Base-by-base conservation (phyloP, 306 rosid genomes). In the Mucuna pruriens region DNA sequence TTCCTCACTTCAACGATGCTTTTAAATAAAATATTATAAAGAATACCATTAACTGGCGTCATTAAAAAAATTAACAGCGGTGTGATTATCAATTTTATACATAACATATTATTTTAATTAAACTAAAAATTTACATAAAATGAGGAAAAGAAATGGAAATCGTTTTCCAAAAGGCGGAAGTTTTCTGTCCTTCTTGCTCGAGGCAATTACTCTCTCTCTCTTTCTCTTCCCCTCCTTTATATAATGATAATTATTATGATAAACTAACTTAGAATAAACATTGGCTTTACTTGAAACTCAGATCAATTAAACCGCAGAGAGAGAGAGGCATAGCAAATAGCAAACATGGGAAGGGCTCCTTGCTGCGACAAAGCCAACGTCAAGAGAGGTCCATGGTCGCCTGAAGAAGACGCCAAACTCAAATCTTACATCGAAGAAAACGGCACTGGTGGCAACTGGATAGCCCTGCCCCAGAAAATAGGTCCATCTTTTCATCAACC, bases 281-380 rank as follows among this genome's bases (percentile, higher is more conserved):
- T 49, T 71, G 61, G 75, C 75, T 70, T 61, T 70, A 69, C 71
- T 61, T 81, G 77, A 26, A 77, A 85, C 54, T 78, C 73, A 62
- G 48, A 52, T n/a, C 33, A 67, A 80, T 63, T 75, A 80, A 42
- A 33, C 46, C 31, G 42, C 8, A 64, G 25, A 33, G 6, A 55
- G 20, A 38, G 39, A 62, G 44, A 52, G 34, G 45, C 9, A 67
- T 2, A 31, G 15, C 31, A n/a, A n/a, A n/a, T 9, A 25, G 64
- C 33, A 61, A 65, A 63, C 73, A 94, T 94, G 98, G 98, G 95
- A 49, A 92, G 97, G 76, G 95, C 98, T 76, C 98, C 98, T 86
- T 94, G 98, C 83, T 94, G 98, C 75, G 98, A 94, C 92, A 94
- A 94, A 81, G 91, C 94, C 75, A 94, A 85, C 83, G 83, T 79